Evolutionary conservation across 768 basidiomycete species (phyloP).

Genomic region (Butyriboletus loyo): DNA sequence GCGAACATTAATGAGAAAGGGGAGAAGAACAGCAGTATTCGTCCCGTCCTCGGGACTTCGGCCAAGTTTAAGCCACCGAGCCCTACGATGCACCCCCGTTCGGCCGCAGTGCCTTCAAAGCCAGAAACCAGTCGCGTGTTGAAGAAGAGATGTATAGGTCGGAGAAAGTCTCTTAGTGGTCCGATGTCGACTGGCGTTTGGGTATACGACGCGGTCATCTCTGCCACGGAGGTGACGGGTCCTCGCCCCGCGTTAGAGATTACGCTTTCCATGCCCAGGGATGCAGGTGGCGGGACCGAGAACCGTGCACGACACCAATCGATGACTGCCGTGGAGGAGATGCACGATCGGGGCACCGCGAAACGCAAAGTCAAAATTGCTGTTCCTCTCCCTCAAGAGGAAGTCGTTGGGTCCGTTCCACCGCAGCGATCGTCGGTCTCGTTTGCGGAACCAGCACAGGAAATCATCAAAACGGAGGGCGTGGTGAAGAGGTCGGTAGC

Average conservation of each 20-base stretch:
- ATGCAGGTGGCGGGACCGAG: neutral
- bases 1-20: conserved; percentile 11
- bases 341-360: conserved; percentile 1
- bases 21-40: conserved; percentile 18
- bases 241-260: conserved; percentile 20
- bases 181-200: conserved; percentile 35
- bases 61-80: conserved; percentile 11
- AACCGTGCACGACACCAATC: conserved; percentile 26
- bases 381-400: conserved; percentile 12
- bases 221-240: conserved; percentile 37
- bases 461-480: neutral
- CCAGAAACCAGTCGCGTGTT: conserved; percentile 33
- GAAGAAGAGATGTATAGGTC: conserved; percentile 56
- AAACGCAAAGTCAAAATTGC: conserved; percentile 19
- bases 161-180: conserved; percentile 44
- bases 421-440: neutral
- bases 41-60: conserved; percentile 25
- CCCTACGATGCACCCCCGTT: neutral
- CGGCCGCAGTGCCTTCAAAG: conserved; percentile 2
- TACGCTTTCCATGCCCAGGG: conserved; percentile 12
- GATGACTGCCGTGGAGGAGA: conserved; percentile 18
- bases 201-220: conserved; percentile 51
- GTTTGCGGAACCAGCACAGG: neutral
- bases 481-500: conserved; percentile 3
- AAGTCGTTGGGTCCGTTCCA: neutral